Conservation (phyloP, 164 flowering plant species). For the Magnolia officinalis region DNA sequence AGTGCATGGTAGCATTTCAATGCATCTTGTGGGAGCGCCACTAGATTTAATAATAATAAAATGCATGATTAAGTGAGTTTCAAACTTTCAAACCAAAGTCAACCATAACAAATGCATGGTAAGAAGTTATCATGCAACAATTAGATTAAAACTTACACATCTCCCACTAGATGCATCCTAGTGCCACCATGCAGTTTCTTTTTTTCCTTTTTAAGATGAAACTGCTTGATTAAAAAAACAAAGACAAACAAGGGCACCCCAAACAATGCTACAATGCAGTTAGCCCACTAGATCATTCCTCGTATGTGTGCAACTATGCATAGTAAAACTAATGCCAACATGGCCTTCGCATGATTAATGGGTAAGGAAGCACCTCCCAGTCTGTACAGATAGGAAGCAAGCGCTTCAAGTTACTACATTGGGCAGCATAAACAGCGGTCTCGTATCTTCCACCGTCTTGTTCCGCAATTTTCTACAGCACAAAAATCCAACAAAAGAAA, state of each 20-base stretch:
- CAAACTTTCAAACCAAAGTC: too few relatives aligned
- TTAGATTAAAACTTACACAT: too few relatives aligned
- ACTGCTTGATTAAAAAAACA: too few relatives aligned
- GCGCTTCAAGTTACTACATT: constrained; percentile 84
- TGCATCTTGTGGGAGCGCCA: too few relatives aligned
- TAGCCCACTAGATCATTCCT: not conserved
- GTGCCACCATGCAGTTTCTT: too few relatives aligned
- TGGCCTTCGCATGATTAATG: not conserved
- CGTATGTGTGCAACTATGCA: not conserved
- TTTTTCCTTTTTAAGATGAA: too few relatives aligned
- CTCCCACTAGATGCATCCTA: too few relatives aligned
- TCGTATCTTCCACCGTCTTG: constrained; percentile 83
- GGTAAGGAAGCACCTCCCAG: constrained; percentile 74
- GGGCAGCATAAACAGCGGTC: constrained; percentile 77
- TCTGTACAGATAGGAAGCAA: constrained; percentile 78
- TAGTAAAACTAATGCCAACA: not conserved
- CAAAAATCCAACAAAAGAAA: constrained; percentile 2
- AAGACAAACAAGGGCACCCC: not conserved
- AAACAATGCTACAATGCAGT: not conserved
- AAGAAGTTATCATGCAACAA: too few relatives aligned
- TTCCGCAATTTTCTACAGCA: constrained; percentile 78
- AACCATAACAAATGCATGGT: too few relatives aligned
- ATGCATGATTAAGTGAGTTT: too few relatives aligned
- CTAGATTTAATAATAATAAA: too few relatives aligned
- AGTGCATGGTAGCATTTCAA: too few relatives aligned